These are phyloP conservation scores for Yarrowia sp. DNA, from an alignment of 805 yeast species.

Conservation along the genomic window DNA sequence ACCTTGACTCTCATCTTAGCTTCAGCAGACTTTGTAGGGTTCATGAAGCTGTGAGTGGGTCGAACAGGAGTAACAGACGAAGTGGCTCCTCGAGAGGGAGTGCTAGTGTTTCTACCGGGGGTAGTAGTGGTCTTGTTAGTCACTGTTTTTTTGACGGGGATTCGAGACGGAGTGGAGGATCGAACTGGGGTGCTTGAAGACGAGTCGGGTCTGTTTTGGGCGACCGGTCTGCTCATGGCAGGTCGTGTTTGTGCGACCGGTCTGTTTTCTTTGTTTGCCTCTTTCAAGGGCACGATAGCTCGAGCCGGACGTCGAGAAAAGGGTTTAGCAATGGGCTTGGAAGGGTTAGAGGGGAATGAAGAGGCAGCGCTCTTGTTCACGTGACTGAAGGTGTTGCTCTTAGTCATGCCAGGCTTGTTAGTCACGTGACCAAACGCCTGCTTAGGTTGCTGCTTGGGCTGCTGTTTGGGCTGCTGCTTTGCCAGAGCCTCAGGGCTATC, in stretches of 20 bases:
- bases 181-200: not conserved
- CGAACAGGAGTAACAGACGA: too few species aligned
- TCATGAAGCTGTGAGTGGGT: slow-evolving; percentile 10
- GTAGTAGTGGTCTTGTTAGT: not conserved
- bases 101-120: not conserved
- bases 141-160: not conserved
- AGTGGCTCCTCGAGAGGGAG: not conserved
- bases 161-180: slow-evolving; percentile 10
- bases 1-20: slow-evolving; percentile 11
- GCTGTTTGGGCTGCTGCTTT: too few species aligned
- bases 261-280: not conserved
- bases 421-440: too few species aligned
- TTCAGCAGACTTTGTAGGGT: slow-evolving; percentile 24
- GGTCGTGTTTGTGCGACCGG: too few species aligned
- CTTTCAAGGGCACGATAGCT: slow-evolving; percentile 6
- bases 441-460: too few species aligned
- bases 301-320: slow-evolving; percentile 15
- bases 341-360: not conserved
- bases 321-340: slow-evolving; percentile 29
- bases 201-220: not conserved
- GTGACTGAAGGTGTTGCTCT: too few species aligned
- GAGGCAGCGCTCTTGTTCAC: too few species aligned
- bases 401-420: too few species aligned
- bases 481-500: not conserved
- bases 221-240: too few species aligned